Evolutionary conservation across 176 grass and related monocot genomes (phyloP), one percentile per base, ranked within the genome.

Genomic region (Bromus sterilis): DNA sequence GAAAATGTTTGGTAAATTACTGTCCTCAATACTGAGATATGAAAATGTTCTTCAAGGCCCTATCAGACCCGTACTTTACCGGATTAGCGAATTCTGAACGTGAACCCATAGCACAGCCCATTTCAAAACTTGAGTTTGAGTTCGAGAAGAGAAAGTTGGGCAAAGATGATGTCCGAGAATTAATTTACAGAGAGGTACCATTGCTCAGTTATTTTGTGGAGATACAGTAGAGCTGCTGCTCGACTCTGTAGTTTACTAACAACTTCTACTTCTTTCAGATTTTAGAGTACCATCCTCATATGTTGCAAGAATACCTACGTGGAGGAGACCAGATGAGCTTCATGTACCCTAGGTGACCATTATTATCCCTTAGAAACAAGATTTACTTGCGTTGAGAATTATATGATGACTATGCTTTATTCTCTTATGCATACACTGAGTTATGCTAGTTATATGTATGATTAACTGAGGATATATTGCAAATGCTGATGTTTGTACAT

Each of bases 81-180:
- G 89, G 91, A 61, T 77, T 99, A 90, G 78, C 93, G 86, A 99
- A 93, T 84, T 67, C 86, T 77, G 93, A 99, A 13, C 82, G 85
- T 40, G 97, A 99, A 73, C 97, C 97, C 71, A 74, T 86, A 49
- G 86, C 91, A 56, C 85, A 91, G 35, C 83, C 93, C 57, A 93
- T 99, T 60, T 92, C 97, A 59, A 99, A 99, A 90, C 87, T 99
- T 86, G 97, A 99, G 57, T 99, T 99, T 89, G 97, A 99, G 56
- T 99, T 96, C 23, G 97, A 99, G 84, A 91, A 94, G 78, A 90
- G 93, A 76, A 99, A 99, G 83, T 63, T 99, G 74, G 82, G 83
- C 60, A 99, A 99, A 86, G 96, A 99, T 78, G 97, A 99, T 75
- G 97, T 99, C 29, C 89, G 93, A 78, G 97, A 99, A 74, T 79